A percentile compares a stretch with the other conserved stretches of the same genome.
Evolutionary conservation across 768 basidiomycete genomes (phyloP).

Genomic region (Suillus subalutaceus): DNA sequence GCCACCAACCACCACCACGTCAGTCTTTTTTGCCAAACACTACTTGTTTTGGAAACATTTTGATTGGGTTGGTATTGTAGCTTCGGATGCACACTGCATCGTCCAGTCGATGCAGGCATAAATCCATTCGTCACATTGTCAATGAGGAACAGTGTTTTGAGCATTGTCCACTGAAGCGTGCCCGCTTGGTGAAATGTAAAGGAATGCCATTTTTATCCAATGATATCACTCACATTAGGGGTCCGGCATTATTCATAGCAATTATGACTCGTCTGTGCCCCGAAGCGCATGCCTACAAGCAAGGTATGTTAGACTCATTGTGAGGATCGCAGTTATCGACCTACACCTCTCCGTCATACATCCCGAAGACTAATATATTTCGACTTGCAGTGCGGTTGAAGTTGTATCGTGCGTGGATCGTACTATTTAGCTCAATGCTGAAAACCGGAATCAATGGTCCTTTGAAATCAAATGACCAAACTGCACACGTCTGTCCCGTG

Average conservation of each 20-base stretch:
- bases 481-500: too few relatives aligned
- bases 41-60: too few relatives aligned
- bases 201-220: not conserved
- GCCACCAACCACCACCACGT: too few relatives aligned
- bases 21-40: too few relatives aligned
- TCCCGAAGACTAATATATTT: conserved; percentile 10
- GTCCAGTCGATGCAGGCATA: too few relatives aligned
- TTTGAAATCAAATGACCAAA: too few relatives aligned
- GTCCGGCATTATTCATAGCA: not conserved
- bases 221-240: not conserved
- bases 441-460: not conserved
- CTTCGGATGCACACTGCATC: too few relatives aligned
- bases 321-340: not conserved
- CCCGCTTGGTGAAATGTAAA: not conserved
- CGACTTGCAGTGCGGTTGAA: not conserved
- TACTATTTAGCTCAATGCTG: not conserved
- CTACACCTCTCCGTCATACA: conserved; percentile 12
- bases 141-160: not conserved
- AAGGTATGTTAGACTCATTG: too few relatives aligned
- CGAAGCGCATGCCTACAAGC: not conserved
- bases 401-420: not conserved
- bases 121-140: conserved; percentile 1
- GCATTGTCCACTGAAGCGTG: not conserved
- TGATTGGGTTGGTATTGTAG: too few relatives aligned
- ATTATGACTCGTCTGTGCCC: not conserved